Base-by-base conservation (phyloP, 2,329 filamentous ascomycete species). In the Colletotrichum orchidophilum region DNA sequence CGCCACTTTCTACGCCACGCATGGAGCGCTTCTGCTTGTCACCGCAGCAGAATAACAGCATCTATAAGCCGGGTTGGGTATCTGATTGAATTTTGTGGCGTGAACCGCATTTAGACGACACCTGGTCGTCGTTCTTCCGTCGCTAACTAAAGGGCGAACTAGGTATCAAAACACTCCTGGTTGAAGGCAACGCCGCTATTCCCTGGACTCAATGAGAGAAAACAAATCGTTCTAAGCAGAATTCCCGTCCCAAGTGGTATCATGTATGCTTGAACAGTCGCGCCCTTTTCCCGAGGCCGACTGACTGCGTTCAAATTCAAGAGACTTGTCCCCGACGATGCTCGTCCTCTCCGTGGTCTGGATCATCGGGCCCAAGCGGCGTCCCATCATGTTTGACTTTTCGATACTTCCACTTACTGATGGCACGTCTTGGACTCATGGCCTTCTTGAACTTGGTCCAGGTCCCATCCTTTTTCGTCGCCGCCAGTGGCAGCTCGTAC, bases 371-470 rank as follows among this genome's bases (percentile, higher is more conserved):
- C 42, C 58, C 24, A 15, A 27, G 15, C 11, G 7, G 39, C 39
- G n/a, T 46, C 6, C 21, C 15, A 8, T 27, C 58, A 46, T 67
- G 57, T n/a, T 71, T 54, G 3, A 71, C 68, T 31, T 71, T 71
- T 6, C 68, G 68, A 46, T 71, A 71, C 11, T 52, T 52, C 68
- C 68, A 71, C 57, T 71, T 71, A 21, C 68, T 71, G 21, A 71
- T 71, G 2, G 68, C 68, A 7, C 68, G 49, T 26, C n/a, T 61
- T 26, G 68, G 68, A n/a, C 63, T 71, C 68, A 71, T 71, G 6
- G 68, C 68, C 58, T 71, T 71, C 33, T 71, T 71, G 52, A 71
- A 63, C 50, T 68, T 71, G 15, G 55, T 71, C 68, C 68, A 71
- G 5, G 63, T 46, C 8, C 68, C 63, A 39, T 63, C 63, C n/a